A percentile compares a stretch with the other conserved stretches of the same genome.
Conservation (phyloP, 2,329 filamentous ascomycete species). For the Diaporthe velutina region DNA sequence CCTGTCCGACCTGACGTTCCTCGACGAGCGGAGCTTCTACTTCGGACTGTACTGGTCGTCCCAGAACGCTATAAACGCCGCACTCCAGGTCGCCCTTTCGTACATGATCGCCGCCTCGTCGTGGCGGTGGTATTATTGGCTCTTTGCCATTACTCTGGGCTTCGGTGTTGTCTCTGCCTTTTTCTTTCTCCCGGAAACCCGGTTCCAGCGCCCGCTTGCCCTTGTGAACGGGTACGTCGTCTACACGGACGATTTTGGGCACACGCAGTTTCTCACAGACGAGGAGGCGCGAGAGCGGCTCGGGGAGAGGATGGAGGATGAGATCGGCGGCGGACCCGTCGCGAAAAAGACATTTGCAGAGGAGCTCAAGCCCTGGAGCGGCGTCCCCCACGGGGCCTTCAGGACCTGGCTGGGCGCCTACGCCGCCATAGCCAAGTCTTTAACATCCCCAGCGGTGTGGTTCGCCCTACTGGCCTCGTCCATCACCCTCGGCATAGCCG, state of each 20-base stretch:
- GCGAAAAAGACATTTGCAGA: not conserved
- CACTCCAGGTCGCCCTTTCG: not conserved
- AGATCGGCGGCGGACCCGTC: not conserved
- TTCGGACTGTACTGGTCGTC: not conserved
- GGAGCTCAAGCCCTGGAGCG: not conserved
- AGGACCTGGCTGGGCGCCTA: not conserved
- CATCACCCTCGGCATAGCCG: slow-evolving; percentile 10
- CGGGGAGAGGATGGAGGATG: not conserved
- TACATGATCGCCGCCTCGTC: not conserved
- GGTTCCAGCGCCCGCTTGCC: slow-evolving; percentile 22
- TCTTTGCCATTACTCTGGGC: not conserved
- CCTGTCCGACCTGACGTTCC: not conserved
- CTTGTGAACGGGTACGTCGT: slow-evolving; percentile 14
- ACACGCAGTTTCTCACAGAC: not conserved
- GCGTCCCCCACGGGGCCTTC: not conserved
- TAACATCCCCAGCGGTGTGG: not conserved
- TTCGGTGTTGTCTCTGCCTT: not conserved
- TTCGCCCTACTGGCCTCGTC: not conserved
- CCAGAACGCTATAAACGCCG: not conserved
- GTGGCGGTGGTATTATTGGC: not conserved
- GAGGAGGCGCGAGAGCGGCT: not conserved
- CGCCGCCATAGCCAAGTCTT: not conserved
- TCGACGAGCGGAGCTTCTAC: slow-evolving; percentile 1
- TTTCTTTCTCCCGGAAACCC: not conserved
- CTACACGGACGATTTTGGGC: slow-evolving; percentile 23